Percentiles rank a stretch among this genome's conserved stretches.
Evolutionary conservation across 805 yeast genomes (phyloP).

Genomic region (Nakazawaea wyomingensis): DNA sequence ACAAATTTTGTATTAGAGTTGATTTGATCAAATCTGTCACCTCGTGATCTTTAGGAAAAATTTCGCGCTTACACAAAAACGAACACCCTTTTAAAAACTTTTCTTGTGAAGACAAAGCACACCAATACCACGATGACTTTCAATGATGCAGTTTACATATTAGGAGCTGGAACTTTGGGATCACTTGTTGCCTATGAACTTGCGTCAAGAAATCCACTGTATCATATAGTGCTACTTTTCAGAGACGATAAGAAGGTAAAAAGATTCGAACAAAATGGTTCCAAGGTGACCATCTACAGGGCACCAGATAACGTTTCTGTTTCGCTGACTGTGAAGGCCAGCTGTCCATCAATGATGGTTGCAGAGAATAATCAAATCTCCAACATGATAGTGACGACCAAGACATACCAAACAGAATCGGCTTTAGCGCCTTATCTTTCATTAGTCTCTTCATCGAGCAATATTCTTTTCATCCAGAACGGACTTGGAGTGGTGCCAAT

Average conservation of each 20-base stretch:
- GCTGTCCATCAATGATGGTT: constrained; percentile 12
- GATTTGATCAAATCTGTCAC: too few relatives aligned
- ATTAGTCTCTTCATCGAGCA: constrained; percentile 43
- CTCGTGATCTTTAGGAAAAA: too few relatives aligned
- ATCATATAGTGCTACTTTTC: constrained; percentile 30
- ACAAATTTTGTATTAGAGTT: too few relatives aligned
- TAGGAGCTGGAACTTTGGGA: constrained; percentile 30
- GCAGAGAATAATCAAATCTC: constrained; percentile 5
- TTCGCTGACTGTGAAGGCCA: constrained; percentile 17
- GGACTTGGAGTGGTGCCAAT: constrained; percentile 71
- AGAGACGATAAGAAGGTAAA: constrained; percentile 33
- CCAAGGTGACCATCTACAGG: constrained; percentile 28
- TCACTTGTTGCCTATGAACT: constrained; percentile 23
- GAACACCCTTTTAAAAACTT: too few relatives aligned
- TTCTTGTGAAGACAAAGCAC: too few relatives aligned
- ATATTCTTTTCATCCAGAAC: constrained; percentile 71
- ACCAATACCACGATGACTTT: too few relatives aligned
- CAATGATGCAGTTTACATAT: too few relatives aligned
- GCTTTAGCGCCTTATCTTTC: constrained; percentile 57
- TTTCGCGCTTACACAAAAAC: too few relatives aligned
- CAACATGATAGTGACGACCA: constrained; percentile 64
- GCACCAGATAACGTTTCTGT: constrained; percentile 14
- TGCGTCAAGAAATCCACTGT: constrained; percentile 25
- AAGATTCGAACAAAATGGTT: constrained; percentile 35
- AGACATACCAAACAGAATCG: constrained; percentile 63